These are phyloP conservation scores for Euptelea pleiosperma DNA, from an alignment of 164 flowering plant species.

Conservation along the genomic window DNA sequence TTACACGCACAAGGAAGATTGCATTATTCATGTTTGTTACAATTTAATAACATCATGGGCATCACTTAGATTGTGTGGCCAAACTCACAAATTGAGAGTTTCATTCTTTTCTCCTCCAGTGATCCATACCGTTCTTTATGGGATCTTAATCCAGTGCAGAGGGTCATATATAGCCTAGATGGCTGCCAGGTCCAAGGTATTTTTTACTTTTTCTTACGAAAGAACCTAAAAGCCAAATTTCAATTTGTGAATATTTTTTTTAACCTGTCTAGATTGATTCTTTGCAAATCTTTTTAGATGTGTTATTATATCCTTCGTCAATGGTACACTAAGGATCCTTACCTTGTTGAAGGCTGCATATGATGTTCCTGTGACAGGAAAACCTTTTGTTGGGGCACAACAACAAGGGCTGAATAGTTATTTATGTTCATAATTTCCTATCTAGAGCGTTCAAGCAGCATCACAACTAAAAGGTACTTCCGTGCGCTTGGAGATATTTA, in stretches of 20 bases:
- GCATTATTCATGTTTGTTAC: too few species aligned
- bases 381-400: conserved; percentile 50
- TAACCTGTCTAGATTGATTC: background rate
- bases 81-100: too few species aligned
- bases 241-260: background rate
- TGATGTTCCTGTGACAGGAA: conserved; percentile 76
- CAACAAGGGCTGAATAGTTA: conserved; percentile 58
- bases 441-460: conserved; percentile 88
- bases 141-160: conserved; percentile 48
- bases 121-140: conserved; percentile 90
- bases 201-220: background rate
- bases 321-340: conserved; percentile 74
- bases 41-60: too few species aligned
- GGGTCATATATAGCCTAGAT: conserved; percentile 64
- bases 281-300: conserved; percentile 46
- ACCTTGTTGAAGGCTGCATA: conserved; percentile 59
- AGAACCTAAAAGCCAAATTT: background rate
- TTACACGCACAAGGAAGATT: too few species aligned
- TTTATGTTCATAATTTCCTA: conserved; percentile 57
- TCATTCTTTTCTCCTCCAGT: conserved; percentile 36
- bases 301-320: conserved; percentile 63
- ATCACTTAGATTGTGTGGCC: too few species aligned
- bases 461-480: conserved; percentile 64
- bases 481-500: background rate
- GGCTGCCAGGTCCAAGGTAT: conserved; percentile 83